A percentile compares a stretch with the other conserved stretches of the same genome.
These are phyloP conservation scores for Trametes cubensis DNA, from an alignment of 768 basidiomycete species.

Conservation along the genomic window DNA sequence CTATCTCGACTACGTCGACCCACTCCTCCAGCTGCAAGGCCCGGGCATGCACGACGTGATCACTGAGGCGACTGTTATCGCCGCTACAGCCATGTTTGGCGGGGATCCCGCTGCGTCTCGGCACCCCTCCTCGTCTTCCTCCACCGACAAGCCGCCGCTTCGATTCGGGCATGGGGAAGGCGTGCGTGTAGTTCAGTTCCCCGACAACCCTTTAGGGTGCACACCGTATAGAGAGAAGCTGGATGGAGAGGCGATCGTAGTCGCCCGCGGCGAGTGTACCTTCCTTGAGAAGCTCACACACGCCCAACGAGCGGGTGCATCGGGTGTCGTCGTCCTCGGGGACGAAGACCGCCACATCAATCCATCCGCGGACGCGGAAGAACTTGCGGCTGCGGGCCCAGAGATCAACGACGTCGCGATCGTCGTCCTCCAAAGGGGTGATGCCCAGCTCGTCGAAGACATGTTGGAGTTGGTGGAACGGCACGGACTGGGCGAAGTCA, in stretches of 20 bases:
- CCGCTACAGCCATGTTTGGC: slow-evolving; percentile 72
- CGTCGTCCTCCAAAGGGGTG: slow-evolving; percentile 56
- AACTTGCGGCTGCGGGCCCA: slow-evolving; percentile 59
- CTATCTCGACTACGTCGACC: slow-evolving; percentile 55
- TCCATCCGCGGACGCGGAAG: slow-evolving; percentile 62
- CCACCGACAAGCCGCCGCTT: slow-evolving; percentile 32
- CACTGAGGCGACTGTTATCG: slow-evolving; percentile 55
- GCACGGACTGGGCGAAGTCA: slow-evolving; percentile 49
- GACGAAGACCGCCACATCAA: slow-evolving; percentile 62
- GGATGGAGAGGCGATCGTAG: slow-evolving; percentile 58
- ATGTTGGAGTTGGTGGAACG: slow-evolving; percentile 58
- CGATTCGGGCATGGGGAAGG: slow-evolving; percentile 56
- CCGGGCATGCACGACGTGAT: slow-evolving; percentile 41
- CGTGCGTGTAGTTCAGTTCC: slow-evolving; percentile 55
- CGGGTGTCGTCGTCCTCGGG: slow-evolving; percentile 77
- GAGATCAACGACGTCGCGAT: slow-evolving; percentile 57
- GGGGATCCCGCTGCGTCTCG: slow-evolving; percentile 50
- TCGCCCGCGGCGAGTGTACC: slow-evolving; percentile 81
- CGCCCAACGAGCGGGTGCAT: slow-evolving; percentile 71
- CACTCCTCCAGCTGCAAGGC: slow-evolving; percentile 43
- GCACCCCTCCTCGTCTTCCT: slow-evolving; percentile 17
- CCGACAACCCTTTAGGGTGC: slow-evolving; percentile 62
- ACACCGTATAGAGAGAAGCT: slow-evolving; percentile 49
- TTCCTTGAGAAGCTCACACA: slow-evolving; percentile 81
- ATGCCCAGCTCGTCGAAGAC: slow-evolving; percentile 54